These are phyloP conservation scores for Yamadazyma diddensiae DNA, from an alignment of 1,139 yeast genomes.

Conservation along the genomic window DNA sequence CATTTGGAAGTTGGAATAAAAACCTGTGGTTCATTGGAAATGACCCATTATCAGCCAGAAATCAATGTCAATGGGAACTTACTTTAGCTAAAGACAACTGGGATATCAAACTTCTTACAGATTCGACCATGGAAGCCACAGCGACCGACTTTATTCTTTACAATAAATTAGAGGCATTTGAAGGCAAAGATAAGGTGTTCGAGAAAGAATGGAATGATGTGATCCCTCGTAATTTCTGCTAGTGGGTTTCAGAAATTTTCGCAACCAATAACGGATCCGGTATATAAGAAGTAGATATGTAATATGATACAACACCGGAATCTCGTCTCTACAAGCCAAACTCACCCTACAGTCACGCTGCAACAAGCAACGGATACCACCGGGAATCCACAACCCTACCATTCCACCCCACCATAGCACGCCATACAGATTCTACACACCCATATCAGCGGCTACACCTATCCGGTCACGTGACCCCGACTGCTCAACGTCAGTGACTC, in stretches of 20 bases:
- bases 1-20: slow-evolving; percentile 28
- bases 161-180: slow-evolving; percentile 20
- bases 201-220: slow-evolving; percentile 8
- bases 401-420: too few species aligned
- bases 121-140: slow-evolving; percentile 24
- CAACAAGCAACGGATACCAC: too few species aligned
- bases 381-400: too few species aligned
- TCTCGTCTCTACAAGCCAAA: too few species aligned
- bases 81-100: slow-evolving; percentile 34
- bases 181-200: slow-evolving; percentile 8
- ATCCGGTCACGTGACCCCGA: neutral
- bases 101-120: slow-evolving; percentile 26
- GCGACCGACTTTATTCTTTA: slow-evolving; percentile 17
- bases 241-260: too few species aligned
- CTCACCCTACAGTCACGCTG: too few species aligned
- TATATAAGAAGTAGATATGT: too few species aligned
- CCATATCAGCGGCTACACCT: too few species aligned
- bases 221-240: slow-evolving; percentile 6
- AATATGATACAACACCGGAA: too few species aligned
- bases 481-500: neutral
- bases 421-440: too few species aligned
- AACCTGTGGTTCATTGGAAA: slow-evolving; percentile 29
- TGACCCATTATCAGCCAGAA: slow-evolving; percentile 30
- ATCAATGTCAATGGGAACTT: slow-evolving; percentile 33
- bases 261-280: too few species aligned